Percentiles rank a stretch among this genome's conserved stretches.
Evolutionary conservation across 805 yeast species (phyloP).

Genomic region (Cyberlindnera mycetangii): DNA sequence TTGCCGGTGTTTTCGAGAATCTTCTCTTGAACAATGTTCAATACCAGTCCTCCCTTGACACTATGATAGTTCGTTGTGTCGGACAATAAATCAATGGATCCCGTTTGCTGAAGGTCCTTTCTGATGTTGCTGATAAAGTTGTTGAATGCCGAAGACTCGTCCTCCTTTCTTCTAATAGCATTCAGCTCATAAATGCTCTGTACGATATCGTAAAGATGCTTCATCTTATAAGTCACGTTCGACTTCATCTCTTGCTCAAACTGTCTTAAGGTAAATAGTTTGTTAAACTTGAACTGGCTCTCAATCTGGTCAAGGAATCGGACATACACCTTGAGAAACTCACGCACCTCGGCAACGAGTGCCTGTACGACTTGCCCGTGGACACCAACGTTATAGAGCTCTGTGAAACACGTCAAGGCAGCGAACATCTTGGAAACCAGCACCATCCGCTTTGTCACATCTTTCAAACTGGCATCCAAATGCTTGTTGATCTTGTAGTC

Average conservation of each 20-base stretch:
- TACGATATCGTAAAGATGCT: constrained; percentile 57
- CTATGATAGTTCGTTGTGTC: constrained; percentile 50
- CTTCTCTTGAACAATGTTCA: constrained; percentile 58
- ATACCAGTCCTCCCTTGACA: constrained; percentile 77
- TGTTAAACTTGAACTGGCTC: constrained; percentile 44
- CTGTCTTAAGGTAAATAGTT: constrained; percentile 54
- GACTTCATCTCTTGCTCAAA: constrained; percentile 50
- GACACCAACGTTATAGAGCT: constrained; percentile 47
- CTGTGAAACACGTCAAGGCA: constrained; percentile 57
- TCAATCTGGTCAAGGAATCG: constrained; percentile 45
- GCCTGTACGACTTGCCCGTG: constrained; percentile 77
- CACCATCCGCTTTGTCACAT: constrained; percentile 59
- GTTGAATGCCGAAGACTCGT: constrained; percentile 35
- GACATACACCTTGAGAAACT: constrained; percentile 37
- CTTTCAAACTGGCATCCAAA: constrained; percentile 71
- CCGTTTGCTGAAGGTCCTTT: constrained; percentile 37
- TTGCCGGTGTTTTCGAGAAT: constrained; percentile 67
- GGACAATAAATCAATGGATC: constrained; percentile 46
- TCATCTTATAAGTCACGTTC: constrained; percentile 38
- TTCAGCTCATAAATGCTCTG: constrained; percentile 48
- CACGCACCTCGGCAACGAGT: constrained; percentile 58
- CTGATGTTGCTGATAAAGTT: constrained; percentile 41
- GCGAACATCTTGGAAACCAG: constrained; percentile 61
- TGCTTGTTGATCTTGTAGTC: constrained; percentile 70
- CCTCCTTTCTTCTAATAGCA: constrained; percentile 34